Evolutionary conservation across 1,139 yeast genomes (phyloP), one percentile per base, ranked within the genome.

Genomic region (Meyerozyma sp.): DNA sequence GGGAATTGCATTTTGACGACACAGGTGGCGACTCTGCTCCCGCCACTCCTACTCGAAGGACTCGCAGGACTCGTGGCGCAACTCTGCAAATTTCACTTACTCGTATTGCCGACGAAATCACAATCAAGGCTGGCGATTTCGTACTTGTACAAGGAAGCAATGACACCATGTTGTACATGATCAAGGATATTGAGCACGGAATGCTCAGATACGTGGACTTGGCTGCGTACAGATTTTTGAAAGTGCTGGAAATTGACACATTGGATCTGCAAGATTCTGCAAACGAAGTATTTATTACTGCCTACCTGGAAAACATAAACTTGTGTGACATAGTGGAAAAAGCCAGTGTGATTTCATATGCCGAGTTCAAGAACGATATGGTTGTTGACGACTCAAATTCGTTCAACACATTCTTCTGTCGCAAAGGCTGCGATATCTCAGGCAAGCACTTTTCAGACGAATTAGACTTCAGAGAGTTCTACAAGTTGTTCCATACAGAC

Each of bases 261-360:
- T 8, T 42, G 40, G 6, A 50, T 49, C 2, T 47, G 49, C 41
- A 25, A 38, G 11, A 41, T 10, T 42, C 39, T 11, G 44, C 42
- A 4, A 62, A 68, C 48, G 81, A 77, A 50, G 44, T 77, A 9
- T 70, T 73, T 42, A 48, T 77, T 14, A 68, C 80, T 1, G 65
- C 79, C 0, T 61, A 65, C 32, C 42, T 57, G 28, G 68, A 62
- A 9, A 67, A 66, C 36, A 53, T 75, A 4, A 47, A 51, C n/a
- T 49, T 72, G 10, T 40, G 44, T 0, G 62, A 64, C 32, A 61
- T 73, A 7, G 47, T 66, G 3, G 61, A 56, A 11, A 62, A 60
- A 42, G 73, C 66, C 21, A 59, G 53, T n/a, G 67, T 75, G 4
- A 46, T 73, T 4, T 63, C 75, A 0, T 43, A 52, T 5, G 41